Conservation (phyloP, 2,329 filamentous ascomycete species). For the Exserohilum rostratum region DNA sequence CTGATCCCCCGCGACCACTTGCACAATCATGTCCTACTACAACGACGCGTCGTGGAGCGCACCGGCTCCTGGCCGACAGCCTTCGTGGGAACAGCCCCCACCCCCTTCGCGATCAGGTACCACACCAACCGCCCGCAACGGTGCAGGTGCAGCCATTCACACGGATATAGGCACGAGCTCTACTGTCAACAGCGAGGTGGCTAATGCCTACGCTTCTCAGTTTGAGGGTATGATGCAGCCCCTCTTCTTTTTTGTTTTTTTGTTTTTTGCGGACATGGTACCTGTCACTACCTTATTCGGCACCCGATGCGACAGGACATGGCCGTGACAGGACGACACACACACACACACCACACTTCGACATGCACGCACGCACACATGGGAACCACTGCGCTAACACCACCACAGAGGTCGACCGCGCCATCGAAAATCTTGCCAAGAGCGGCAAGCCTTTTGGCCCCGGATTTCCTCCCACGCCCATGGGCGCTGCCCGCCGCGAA, state of each 20-base stretch:
- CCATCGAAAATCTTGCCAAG: slow-evolving; percentile 93
- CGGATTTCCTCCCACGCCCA: slow-evolving; percentile 33
- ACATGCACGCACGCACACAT: not conserved
- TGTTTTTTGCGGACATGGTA: not conserved
- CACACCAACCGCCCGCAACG: slow-evolving; percentile 31
- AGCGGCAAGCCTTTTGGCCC: slow-evolving; percentile 86
- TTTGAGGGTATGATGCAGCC: slow-evolving; percentile 75
- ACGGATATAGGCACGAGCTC: slow-evolving; percentile 71
- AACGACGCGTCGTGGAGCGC: slow-evolving; percentile 68
- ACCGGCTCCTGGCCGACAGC: slow-evolving; percentile 66
- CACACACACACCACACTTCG: not conserved
- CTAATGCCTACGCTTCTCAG: slow-evolving; percentile 80
- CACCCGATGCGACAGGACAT: slow-evolving; percentile 4
- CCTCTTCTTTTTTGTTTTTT: not conserved
- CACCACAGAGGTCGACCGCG: slow-evolving; percentile 85
- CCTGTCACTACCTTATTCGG: not conserved
- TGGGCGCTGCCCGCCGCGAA: slow-evolving; percentile 73
- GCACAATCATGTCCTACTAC: slow-evolving; percentile 68
- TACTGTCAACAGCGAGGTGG: slow-evolving; percentile 69
- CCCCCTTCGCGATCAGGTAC: slow-evolving; percentile 75
- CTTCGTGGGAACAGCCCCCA: slow-evolving; percentile 74
- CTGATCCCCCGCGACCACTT: slow-evolving; percentile 14
- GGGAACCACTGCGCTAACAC: slow-evolving; percentile 20
- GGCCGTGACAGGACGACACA: slow-evolving; percentile 6
- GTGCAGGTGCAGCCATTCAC: slow-evolving; percentile 36